phyloP scores from a whole-genome alignment of 169 alveolate species.

The Plasmodium coatneyi region DNA sequence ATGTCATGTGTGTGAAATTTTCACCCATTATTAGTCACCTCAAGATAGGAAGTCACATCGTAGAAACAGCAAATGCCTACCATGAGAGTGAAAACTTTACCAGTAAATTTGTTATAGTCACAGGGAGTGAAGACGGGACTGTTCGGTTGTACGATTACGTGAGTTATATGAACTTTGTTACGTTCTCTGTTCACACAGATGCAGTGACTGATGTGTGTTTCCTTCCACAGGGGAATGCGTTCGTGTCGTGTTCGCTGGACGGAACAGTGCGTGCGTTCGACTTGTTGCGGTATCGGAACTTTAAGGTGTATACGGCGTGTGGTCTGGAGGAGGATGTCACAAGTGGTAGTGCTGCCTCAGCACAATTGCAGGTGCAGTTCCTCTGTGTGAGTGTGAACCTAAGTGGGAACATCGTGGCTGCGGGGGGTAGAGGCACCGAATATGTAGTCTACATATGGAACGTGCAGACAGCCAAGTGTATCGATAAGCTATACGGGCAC shows the following conservation, averaged over 20 bases:
- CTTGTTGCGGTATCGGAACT: slow-evolving; percentile 92
- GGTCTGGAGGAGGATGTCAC: background rate
- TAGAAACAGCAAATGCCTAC: slow-evolving; percentile 55
- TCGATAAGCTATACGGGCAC: slow-evolving; percentile 92
- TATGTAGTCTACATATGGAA: slow-evolving; percentile 87
- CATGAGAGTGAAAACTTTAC: slow-evolving; percentile 69
- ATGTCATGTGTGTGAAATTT: slow-evolving; percentile 80
- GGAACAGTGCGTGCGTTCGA: slow-evolving; percentile 99
- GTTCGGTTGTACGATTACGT: slow-evolving; percentile 96
- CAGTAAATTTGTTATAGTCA: slow-evolving; percentile 90
- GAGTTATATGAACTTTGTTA: slow-evolving; percentile 94
- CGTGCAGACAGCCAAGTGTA: slow-evolving; percentile 82
- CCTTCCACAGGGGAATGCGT: slow-evolving; percentile 94
- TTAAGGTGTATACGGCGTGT: slow-evolving; percentile 89
- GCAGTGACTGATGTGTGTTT: slow-evolving; percentile 93
- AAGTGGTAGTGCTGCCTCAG: background rate
- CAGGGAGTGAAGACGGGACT: slow-evolving; percentile 98
- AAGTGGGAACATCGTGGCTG: slow-evolving; percentile 97
- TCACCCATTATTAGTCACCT: slow-evolving; percentile 76
- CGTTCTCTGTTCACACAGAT: slow-evolving; percentile 96
- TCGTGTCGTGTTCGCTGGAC: slow-evolving; percentile 96
- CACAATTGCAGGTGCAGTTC: slow-evolving; percentile 88
- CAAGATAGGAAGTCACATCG: slow-evolving; percentile 46
- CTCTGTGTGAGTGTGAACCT: slow-evolving; percentile 94
- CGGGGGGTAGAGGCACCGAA: slow-evolving; percentile 96